Conservation (phyloP, 129 eudicot genomes). For the Oenanthe sinensis region DNA sequence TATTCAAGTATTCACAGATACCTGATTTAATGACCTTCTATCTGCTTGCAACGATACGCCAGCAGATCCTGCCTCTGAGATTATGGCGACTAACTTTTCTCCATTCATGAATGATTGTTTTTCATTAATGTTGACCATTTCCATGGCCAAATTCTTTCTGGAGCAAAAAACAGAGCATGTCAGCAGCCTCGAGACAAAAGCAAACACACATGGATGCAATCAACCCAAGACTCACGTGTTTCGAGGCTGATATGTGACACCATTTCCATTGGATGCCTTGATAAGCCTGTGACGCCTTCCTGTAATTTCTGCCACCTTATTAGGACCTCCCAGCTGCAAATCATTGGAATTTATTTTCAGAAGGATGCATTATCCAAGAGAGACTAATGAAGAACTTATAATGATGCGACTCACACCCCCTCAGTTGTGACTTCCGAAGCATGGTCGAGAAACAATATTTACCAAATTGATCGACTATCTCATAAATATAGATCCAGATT, state of each 20-base stretch:
- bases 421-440: not conserved
- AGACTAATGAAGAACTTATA: not conserved
- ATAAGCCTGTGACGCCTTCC: slow-evolving; percentile 96
- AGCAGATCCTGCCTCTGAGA: slow-evolving; percentile 97
- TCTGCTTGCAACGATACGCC: slow-evolving; percentile 99
- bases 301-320: slow-evolving; percentile 93
- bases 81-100: slow-evolving; percentile 6
- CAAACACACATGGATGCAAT: slow-evolving; percentile 12
- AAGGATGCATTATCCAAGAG: not conserved
- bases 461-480: too few relatives aligned
- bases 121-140: slow-evolving; percentile 98
- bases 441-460: not conserved
- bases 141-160: slow-evolving; percentile 89
- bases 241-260: slow-evolving; percentile 89
- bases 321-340: slow-evolving; percentile 98
- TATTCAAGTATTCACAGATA: slow-evolving; percentile 8
- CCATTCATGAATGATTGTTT: slow-evolving; percentile 91
- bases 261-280: slow-evolving; percentile 76
- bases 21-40: slow-evolving; percentile 93
- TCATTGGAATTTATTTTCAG: slow-evolving; percentile 6
- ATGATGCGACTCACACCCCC: not conserved
- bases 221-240: slow-evolving; percentile 72
- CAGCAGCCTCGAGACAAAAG: slow-evolving; percentile 11
- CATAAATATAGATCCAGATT: not conserved
- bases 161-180: slow-evolving; percentile 17